Conservation (phyloP, 78 protist species). For the Monosiga brevicollis region DNA sequence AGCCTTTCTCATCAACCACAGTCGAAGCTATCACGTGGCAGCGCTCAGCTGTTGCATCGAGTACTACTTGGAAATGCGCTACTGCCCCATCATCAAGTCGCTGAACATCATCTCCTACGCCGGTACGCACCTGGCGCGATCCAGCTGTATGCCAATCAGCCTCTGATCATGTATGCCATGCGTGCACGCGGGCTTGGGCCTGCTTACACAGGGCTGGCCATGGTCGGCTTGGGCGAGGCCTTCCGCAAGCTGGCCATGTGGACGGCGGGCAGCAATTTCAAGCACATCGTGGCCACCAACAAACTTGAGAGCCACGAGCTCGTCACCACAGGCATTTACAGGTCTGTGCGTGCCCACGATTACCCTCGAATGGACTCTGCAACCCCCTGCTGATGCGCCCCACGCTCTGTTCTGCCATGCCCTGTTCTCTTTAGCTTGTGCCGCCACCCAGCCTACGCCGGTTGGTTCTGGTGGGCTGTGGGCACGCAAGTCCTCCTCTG, state of each 20-base stretch:
- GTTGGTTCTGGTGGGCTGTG: conserved; percentile 70
- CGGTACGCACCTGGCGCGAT: background rate
- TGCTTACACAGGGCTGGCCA: background rate
- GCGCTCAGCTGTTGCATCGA: background rate
- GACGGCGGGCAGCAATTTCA: conserved; percentile 60
- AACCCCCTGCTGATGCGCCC: background rate
- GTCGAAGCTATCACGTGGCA: background rate
- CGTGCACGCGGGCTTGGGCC: background rate
- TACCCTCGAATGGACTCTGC: background rate
- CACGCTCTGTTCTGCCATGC: no score
- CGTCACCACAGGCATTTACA: conserved; percentile 60
- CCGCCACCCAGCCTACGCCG: conserved; percentile 82
- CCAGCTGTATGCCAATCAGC: background rate
- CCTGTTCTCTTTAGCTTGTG: conserved; percentile 1
- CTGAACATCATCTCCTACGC: background rate
- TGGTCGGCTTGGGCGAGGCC: conserved; percentile 33
- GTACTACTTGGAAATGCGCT: background rate
- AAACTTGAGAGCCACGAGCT: conserved; percentile 24
- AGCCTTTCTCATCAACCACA: conserved; percentile 10
- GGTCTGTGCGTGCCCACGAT: conserved; percentile 1
- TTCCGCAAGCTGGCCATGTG: conserved; percentile 56
- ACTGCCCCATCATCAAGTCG: background rate
- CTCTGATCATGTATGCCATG: background rate
- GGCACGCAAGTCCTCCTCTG: conserved; percentile 63
- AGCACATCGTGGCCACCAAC: conserved; percentile 40